Conservation (phyloP, 2,329 filamentous ascomycete genomes). For the Alternaria tenuissima region DNA sequence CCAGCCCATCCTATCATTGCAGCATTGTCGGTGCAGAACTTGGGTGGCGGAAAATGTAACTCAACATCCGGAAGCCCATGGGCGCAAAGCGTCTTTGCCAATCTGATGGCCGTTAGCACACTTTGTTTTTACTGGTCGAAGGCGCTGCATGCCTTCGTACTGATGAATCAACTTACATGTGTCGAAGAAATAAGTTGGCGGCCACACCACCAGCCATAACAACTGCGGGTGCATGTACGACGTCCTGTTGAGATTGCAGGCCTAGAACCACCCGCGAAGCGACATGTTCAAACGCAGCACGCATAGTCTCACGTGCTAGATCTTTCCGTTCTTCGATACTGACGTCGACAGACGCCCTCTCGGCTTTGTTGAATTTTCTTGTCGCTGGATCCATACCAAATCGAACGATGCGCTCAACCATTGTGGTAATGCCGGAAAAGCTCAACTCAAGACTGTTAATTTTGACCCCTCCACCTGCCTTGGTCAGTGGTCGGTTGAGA, state of each 20-base stretch:
- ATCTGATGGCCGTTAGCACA: conserved; percentile 30
- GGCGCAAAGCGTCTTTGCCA: conserved; percentile 67
- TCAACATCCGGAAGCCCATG: conserved; percentile 69
- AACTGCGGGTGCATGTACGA: conserved; percentile 58
- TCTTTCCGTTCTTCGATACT: conserved; percentile 67
- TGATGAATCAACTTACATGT: conserved; percentile 57
- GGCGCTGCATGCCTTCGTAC: neutral
- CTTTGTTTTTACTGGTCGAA: conserved; percentile 1
- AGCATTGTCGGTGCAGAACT: conserved; percentile 91
- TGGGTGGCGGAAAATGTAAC: conserved; percentile 76
- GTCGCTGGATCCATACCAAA: conserved; percentile 44
- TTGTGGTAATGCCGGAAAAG: conserved; percentile 76
- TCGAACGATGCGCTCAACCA: conserved; percentile 66
- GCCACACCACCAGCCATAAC: conserved; percentile 93
- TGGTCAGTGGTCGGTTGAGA: conserved; percentile 72
- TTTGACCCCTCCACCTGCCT: conserved; percentile 50
- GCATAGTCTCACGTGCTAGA: conserved; percentile 78
- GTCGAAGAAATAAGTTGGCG: conserved; percentile 79
- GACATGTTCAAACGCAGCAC: conserved; percentile 86
- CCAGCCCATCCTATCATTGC: conserved; percentile 97
- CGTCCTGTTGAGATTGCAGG: conserved; percentile 55
- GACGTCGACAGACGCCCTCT: conserved; percentile 53
- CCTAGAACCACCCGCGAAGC: conserved; percentile 76
- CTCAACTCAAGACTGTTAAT: conserved; percentile 46
- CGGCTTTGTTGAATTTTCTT: conserved; percentile 37